phyloP scores from a whole-genome alignment of 352 stramenopile genomes.

The Aphanomyces astaci region DNA sequence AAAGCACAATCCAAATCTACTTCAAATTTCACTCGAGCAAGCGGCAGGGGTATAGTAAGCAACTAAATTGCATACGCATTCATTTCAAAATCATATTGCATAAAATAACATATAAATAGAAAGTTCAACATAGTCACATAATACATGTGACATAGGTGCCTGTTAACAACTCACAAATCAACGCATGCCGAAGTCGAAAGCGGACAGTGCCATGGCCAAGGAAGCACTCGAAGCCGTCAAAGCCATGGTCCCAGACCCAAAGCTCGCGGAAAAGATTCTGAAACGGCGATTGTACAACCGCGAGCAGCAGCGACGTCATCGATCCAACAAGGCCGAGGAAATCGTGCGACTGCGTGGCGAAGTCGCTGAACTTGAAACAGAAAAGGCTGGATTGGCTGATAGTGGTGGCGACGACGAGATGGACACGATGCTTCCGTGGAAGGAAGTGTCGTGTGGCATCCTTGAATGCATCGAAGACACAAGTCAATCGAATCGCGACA shows the following conservation, averaged over 20 bases:
- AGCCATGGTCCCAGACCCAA: background rate
- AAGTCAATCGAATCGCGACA: background rate
- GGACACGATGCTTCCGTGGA: conserved; percentile 1
- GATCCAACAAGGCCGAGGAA: conserved; percentile 1
- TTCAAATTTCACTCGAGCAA: no score
- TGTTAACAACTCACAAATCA: no score
- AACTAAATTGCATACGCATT: no score
- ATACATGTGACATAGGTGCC: no score
- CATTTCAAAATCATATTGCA: no score
- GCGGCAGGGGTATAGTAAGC: no score
- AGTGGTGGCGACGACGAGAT: background rate
- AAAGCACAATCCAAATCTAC: no score
- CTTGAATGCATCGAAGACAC: background rate
- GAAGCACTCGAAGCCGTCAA: background rate
- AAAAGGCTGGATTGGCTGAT: background rate
- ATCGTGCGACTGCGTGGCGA: background rate
- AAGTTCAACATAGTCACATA: no score
- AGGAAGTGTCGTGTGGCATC: background rate
- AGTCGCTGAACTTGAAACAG: background rate
- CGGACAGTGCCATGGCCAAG: background rate
- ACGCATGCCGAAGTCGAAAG: background rate
- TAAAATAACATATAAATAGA: no score
- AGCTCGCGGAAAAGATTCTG: background rate
- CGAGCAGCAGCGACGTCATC: conserved; percentile 5
- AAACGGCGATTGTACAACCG: background rate